Percentiles rank a stretch among this genome's conserved stretches.
Conservation (phyloP, 257 asterid genomes). For the Mitragyna speciosa region DNA sequence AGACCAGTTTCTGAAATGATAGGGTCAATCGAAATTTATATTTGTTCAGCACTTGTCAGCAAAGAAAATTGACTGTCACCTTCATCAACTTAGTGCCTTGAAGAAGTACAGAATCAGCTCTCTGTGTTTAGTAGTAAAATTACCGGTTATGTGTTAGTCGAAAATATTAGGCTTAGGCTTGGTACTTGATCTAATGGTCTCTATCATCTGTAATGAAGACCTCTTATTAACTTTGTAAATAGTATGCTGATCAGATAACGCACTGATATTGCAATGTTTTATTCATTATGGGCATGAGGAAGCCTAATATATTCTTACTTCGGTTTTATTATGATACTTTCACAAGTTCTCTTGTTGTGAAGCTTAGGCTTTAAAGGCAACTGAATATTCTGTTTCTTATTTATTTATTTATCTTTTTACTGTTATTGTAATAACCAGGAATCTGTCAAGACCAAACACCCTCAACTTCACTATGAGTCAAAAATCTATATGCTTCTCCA, state of each 20-base stretch:
- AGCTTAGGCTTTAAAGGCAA: background rate
- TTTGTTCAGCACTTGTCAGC: background rate
- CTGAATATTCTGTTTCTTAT: background rate
- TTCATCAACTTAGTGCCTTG: background rate
- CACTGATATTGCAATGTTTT: background rate
- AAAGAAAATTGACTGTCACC: background rate
- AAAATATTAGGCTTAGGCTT: background rate
- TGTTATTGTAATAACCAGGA: constrained; percentile 50
- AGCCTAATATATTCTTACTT: background rate
- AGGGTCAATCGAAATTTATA: background rate
- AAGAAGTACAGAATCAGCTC: background rate
- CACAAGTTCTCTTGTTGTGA: background rate
- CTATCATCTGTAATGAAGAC: background rate
- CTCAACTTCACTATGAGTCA: constrained; percentile 90
- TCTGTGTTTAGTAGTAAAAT: background rate
- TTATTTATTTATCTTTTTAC: background rate
- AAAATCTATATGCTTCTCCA: constrained; percentile 85
- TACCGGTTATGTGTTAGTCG: background rate
- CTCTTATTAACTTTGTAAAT: background rate
- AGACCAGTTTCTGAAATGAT: background rate
- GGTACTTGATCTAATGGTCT: background rate
- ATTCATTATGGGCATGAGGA: background rate
- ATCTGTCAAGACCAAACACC: constrained; percentile 77
- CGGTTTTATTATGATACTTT: background rate
- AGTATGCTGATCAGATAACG: background rate